Percentiles rank a stretch among this genome's conserved stretches.
phyloP scores from a whole-genome alignment of 805 yeast genomes.

The Maudiozyma pseudohumilis region DNA sequence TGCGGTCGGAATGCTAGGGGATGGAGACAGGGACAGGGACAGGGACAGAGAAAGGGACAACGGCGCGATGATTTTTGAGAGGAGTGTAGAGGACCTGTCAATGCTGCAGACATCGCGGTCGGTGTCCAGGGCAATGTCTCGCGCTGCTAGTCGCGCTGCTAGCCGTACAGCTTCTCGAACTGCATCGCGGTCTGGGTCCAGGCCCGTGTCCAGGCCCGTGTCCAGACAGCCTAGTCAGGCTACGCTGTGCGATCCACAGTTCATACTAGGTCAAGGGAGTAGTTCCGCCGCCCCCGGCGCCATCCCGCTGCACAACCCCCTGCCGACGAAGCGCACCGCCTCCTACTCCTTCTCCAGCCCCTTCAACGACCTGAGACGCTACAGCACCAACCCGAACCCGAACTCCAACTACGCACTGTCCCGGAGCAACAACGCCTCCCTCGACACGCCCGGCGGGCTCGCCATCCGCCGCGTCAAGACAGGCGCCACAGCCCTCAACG shows the following conservation, averaged over 20 bases:
- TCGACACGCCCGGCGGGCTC: no score
- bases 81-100: slow-evolving; percentile 49
- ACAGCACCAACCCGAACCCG: slow-evolving; percentile 1
- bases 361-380: not conserved
- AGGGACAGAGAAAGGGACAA: no score
- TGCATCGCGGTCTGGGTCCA: not conserved
- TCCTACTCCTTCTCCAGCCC: not conserved
- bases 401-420: not conserved
- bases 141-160: not conserved
- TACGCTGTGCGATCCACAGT: no score
- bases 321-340: not conserved
- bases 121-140: not conserved
- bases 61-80: slow-evolving; percentile 53
- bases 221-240: slow-evolving; percentile 1
- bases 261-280: not conserved
- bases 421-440: no score
- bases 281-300: not conserved
- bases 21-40: no score
- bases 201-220: not conserved
- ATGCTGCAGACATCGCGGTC: slow-evolving; percentile 1
- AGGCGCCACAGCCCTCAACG: not conserved
- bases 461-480: not conserved
- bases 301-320: not conserved
- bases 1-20: no score
- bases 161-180: slow-evolving; percentile 1